Conservation (phyloP, 345 rosid genomes). For the Camelina laxa region DNA sequence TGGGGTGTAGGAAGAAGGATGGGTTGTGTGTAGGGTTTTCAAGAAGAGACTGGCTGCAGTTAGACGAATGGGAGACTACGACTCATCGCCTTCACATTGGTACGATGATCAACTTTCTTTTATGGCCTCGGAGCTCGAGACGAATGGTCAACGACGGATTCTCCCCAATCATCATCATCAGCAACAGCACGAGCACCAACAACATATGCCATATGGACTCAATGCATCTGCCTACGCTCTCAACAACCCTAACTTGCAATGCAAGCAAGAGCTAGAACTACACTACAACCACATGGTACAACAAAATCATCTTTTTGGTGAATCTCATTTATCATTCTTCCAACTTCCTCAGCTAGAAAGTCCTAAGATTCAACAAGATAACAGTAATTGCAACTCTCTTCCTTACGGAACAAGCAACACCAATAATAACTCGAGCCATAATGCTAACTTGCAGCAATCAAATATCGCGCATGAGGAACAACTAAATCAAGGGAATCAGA, state of each 20-base stretch:
- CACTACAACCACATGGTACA: conserved; percentile 47
- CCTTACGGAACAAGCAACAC: conserved; percentile 53
- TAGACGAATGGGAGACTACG: conserved; percentile 63
- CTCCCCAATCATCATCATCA: conserved; percentile 57
- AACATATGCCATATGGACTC: conserved; percentile 52
- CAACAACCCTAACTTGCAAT: conserved; percentile 44
- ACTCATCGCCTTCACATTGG: conserved; percentile 70
- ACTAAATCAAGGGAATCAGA: conserved; percentile 53
- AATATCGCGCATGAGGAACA: conserved; percentile 66
- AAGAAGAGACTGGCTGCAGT: conserved; percentile 78
- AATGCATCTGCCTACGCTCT: conserved; percentile 49
- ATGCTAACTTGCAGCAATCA: conserved; percentile 58
- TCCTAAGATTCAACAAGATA: conserved; percentile 67
- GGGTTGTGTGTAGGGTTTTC: conserved; percentile 97
- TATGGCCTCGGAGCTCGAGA: conserved; percentile 60
- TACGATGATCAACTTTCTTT: conserved; percentile 84
- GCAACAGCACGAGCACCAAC: conserved; percentile 61
- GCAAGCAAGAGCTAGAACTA: conserved; percentile 86
- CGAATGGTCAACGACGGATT: conserved; percentile 62
- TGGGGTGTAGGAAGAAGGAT: conserved; percentile 86
- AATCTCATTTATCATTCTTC: conserved; percentile 52
- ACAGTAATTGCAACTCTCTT: conserved; percentile 55
- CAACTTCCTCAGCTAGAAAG: conserved; percentile 86
- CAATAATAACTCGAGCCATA: conserved; percentile 48
- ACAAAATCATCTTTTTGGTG: conserved; percentile 55